phyloP scores from a whole-genome alignment of 2,329 filamentous ascomycete genomes.

The Pseudogymnoascus sp. region DNA sequence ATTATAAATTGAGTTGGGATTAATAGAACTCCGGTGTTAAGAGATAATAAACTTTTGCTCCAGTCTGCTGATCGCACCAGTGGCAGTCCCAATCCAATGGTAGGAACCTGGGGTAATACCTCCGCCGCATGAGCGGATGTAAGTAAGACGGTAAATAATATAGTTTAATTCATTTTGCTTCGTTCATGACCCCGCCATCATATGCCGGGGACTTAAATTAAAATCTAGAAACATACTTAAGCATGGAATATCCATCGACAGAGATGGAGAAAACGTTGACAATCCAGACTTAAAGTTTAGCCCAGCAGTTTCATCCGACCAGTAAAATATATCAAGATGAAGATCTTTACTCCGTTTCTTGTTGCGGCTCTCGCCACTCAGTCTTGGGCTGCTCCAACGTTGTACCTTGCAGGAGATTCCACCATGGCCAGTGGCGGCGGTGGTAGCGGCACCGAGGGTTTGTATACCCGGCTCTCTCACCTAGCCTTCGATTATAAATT shows the following conservation, averaged over 20 bases:
- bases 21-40: neutral
- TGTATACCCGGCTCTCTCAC: constrained; percentile 5
- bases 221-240: neutral
- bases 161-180: neutral
- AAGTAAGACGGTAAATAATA: neutral
- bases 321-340: constrained; percentile 16
- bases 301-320: neutral
- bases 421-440: constrained; percentile 49
- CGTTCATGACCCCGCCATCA: neutral
- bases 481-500: constrained; percentile 10
- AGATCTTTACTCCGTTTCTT: constrained; percentile 14
- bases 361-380: constrained; percentile 20
- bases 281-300: neutral
- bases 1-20: constrained; percentile 26
- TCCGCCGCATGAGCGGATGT: constrained; percentile 1
- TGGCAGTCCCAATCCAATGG: neutral
- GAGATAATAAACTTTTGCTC: neutral
- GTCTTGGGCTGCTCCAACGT: constrained; percentile 29
- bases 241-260: neutral
- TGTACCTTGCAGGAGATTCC: constrained; percentile 54
- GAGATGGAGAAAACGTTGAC: neutral
- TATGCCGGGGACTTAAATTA: neutral
- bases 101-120: neutral
- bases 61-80: neutral
- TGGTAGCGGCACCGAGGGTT: constrained; percentile 36